Conservation (phyloP, 108 stramenopile species). For the Conticribra guillardii region DNA sequence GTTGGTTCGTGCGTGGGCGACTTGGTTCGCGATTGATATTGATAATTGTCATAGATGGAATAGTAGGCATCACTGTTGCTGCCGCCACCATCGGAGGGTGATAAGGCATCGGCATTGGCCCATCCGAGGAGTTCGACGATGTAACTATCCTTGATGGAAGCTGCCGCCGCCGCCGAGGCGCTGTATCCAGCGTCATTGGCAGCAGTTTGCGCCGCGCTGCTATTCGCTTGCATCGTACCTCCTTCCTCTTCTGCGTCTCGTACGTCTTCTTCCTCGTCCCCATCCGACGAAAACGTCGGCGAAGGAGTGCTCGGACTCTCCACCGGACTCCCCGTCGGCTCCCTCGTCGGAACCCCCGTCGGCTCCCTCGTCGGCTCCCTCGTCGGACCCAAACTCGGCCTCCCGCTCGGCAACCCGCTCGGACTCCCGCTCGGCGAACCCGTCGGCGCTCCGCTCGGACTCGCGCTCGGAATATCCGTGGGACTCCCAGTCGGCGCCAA, state of each 20-base stretch:
- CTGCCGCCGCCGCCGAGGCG: not conserved
- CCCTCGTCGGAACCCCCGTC: not conserved
- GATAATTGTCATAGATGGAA: no score
- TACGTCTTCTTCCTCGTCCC: no score
- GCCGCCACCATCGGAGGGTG: not conserved
- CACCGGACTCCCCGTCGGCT: not conserved
- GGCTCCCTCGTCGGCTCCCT: no score
- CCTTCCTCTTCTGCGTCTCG: no score
- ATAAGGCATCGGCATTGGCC: conserved; percentile 23
- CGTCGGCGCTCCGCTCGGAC: conserved; percentile 12
- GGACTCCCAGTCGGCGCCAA: conserved; percentile 12
- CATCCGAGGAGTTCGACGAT: conserved; percentile 28
- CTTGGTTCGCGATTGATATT: not conserved
- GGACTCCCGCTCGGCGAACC: conserved; percentile 1
- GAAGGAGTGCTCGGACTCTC: not conserved
- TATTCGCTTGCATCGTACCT: not conserved
- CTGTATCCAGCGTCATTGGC: not conserved
- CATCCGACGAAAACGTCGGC: not conserved
- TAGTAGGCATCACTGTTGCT: no score
- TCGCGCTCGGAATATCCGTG: conserved; percentile 1
- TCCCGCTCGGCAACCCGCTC: not conserved
- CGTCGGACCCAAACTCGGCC: not conserved
- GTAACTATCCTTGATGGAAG: conserved; percentile 10
- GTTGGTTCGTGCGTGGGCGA: not conserved
- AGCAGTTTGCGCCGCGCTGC: not conserved